These are phyloP conservation scores for Pelargonium australe DNA, from an alignment of 441 rosid species.

Conservation along the genomic window DNA sequence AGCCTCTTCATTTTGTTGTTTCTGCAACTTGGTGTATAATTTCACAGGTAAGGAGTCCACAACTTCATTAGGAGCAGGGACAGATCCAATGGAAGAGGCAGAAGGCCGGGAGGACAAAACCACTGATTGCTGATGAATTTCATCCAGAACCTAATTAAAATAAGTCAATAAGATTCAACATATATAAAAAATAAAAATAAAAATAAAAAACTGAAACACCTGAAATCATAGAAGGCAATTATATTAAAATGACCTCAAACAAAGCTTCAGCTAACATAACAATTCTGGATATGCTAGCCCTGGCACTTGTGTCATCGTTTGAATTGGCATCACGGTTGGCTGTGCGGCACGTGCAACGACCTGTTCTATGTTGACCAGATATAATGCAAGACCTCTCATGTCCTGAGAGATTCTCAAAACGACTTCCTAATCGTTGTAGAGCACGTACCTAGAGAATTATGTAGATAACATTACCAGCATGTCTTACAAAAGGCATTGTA, in stretches of 20 bases:
- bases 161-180: conserved; percentile 26
- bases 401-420: conserved; percentile 81
- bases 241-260: not conserved
- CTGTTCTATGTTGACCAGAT: conserved; percentile 83
- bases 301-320: conserved; percentile 62
- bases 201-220: conserved; percentile 2
- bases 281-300: conserved; percentile 53
- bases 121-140: conserved; percentile 96
- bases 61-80: conserved; percentile 87
- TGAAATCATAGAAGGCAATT: not conserved
- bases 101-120: conserved; percentile 87
- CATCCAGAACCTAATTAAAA: conserved; percentile 87
- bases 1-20: conserved; percentile 60
- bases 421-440: conserved; percentile 88
- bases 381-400: conserved; percentile 86
- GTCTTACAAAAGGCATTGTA: conserved; percentile 13
- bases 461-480: conserved; percentile 21
- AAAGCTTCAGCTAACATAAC: not conserved
- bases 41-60: conserved; percentile 79
- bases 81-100: conserved; percentile 82
- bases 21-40: conserved; percentile 43
- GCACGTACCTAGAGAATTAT: conserved; percentile 63
- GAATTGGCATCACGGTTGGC: conserved; percentile 46
- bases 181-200: not conserved
- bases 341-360: conserved; percentile 69